Conservation (phyloP, 2,329 filamentous ascomycete genomes). For the Aspergillus sp. region DNA sequence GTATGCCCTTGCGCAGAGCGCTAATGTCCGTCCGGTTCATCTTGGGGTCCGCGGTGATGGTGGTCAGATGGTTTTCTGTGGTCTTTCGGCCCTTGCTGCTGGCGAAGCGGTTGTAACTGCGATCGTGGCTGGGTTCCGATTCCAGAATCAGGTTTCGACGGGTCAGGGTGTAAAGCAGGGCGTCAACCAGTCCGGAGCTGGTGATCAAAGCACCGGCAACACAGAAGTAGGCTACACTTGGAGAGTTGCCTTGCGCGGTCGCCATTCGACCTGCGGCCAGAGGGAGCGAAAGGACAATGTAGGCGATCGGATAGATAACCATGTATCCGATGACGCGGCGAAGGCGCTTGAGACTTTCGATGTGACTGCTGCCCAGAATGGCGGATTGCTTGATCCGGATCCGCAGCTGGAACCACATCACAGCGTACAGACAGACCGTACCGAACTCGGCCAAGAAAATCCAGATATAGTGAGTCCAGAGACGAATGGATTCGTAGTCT, state of each 20-base stretch:
- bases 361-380: constrained; percentile 39
- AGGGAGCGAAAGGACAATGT: constrained; percentile 66
- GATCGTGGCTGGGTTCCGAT: constrained; percentile 47
- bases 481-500: constrained; percentile 47
- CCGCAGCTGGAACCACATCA: constrained; percentile 53
- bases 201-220: constrained; percentile 59
- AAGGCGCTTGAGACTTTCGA: constrained; percentile 41
- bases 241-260: constrained; percentile 36
- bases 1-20: constrained; percentile 21
- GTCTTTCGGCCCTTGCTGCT: constrained; percentile 30
- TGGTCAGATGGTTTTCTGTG: constrained; percentile 34
- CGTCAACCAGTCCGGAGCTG: constrained; percentile 61
- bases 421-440: constrained; percentile 51
- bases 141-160: constrained; percentile 57
- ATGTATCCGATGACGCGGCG: constrained; percentile 50
- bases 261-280: constrained; percentile 55
- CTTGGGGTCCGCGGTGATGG: constrained; percentile 33
- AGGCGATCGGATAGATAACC: constrained; percentile 53
- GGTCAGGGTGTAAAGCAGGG: constrained; percentile 60
- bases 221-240: constrained; percentile 50
- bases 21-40: constrained; percentile 24
- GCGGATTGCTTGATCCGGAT: constrained; percentile 45
- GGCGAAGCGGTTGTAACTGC: constrained; percentile 35
- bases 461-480: constrained; percentile 58
- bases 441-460: constrained; percentile 58